Conservation (phyloP, 139 green algal genomes). For the Tetraselmis striata region DNA sequence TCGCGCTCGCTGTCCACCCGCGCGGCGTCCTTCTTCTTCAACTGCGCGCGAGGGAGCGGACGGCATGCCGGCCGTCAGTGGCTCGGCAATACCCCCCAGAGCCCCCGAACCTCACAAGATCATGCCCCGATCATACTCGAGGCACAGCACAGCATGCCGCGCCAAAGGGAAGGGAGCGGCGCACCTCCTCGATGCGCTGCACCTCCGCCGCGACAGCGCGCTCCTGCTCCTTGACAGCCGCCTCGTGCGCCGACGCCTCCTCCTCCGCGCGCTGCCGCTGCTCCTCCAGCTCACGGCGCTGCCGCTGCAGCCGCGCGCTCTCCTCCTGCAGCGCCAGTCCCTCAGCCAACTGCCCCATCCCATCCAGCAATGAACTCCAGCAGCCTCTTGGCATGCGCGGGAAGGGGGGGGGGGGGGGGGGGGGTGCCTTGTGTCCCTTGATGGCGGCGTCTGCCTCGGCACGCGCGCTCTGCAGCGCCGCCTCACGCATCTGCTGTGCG, state of each 20-base stretch:
- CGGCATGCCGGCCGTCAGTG: no score
- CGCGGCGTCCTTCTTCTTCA: not conserved
- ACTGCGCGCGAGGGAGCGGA: not conserved
- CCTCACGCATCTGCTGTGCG: not conserved
- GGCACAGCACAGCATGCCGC: no score
- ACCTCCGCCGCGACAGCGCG: not conserved
- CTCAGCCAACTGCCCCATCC: not conserved
- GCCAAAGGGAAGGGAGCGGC: no score
- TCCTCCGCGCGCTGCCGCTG: not conserved
- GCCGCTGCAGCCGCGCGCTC: not conserved
- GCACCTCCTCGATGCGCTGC: not conserved
- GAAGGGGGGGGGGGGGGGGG: no score
- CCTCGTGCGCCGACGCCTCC: not conserved
- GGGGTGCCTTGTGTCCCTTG: not conserved
- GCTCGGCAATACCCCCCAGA: no score
- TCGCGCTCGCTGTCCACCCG: not conserved
- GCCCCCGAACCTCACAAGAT: no score
- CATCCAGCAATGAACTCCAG: not conserved
- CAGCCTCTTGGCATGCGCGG: no score
- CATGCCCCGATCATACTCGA: no score
- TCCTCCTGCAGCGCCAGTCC: not conserved
- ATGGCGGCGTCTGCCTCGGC: not conserved
- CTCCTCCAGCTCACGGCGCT: not conserved
- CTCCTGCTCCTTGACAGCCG: not conserved
- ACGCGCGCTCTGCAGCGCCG: not conserved